These are phyloP conservation scores for Sporothrix euskadiensis DNA, from an alignment of 2,329 filamentous ascomycete genomes.

Conservation along the genomic window DNA sequence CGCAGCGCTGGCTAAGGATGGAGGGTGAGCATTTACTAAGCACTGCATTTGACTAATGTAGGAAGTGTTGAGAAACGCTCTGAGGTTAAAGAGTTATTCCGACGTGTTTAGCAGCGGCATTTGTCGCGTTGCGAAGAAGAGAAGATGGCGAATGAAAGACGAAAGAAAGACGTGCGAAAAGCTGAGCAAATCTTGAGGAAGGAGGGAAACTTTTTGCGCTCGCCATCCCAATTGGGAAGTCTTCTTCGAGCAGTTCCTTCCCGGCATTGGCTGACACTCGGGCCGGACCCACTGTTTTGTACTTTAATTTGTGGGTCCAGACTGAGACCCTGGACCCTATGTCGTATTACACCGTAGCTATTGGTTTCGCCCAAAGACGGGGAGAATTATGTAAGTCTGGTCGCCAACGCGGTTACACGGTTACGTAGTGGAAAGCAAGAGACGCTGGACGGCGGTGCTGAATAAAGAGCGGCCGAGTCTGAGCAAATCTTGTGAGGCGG, in stretches of 20 bases:
- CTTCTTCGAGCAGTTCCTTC: not conserved
- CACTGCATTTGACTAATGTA: not conserved
- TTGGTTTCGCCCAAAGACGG: not conserved
- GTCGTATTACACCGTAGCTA: not conserved
- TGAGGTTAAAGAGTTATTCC: not conserved
- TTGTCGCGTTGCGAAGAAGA: not conserved
- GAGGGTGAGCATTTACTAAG: not conserved
- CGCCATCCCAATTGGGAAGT: not conserved
- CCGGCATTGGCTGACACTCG: not conserved
- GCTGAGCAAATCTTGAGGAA: slow-evolving; percentile 7
- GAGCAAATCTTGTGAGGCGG: not conserved
- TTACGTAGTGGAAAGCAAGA: not conserved
- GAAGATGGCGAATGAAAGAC: not conserved
- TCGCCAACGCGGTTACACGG: not conserved
- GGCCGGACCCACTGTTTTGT: not conserved
- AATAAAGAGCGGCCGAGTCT: not conserved
- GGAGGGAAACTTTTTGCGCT: slow-evolving; percentile 20
- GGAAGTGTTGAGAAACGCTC: not conserved
- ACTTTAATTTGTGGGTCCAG: not conserved
- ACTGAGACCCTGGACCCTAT: too few species aligned
- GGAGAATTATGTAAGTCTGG: not conserved
- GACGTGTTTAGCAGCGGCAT: not conserved
- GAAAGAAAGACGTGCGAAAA: not conserved
- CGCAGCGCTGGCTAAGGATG: not conserved
- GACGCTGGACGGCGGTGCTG: not conserved